Evolutionary conservation across 805 yeast species (phyloP).

Genomic region (Wickerhamomyces strasburgensis): DNA sequence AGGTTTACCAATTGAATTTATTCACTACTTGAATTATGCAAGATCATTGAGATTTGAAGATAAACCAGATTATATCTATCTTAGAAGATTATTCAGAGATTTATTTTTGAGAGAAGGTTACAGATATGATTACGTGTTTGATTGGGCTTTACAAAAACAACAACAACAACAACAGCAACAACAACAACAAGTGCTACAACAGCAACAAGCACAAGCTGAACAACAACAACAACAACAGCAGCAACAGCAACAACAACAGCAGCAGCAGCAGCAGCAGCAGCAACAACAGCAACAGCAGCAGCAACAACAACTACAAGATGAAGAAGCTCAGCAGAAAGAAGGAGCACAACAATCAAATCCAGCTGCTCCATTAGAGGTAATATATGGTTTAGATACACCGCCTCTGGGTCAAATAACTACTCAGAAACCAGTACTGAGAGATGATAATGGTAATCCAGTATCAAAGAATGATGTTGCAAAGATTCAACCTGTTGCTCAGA

Average conservation of each 20-base stretch:
- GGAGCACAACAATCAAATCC: too few relatives aligned
- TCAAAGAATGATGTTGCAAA: too few relatives aligned
- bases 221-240: slow-evolving; percentile 13
- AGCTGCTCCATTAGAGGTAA: too few relatives aligned
- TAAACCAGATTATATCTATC: slow-evolving; percentile 71
- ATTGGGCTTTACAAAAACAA: slow-evolving; percentile 89
- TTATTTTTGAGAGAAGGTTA: slow-evolving; percentile 83
- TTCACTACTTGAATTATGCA: slow-evolving; percentile 65
- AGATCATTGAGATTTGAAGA: slow-evolving; percentile 71
- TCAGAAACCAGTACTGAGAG: too few relatives aligned
- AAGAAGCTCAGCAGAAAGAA: too few relatives aligned
- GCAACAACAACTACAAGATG: slow-evolving; percentile 22
- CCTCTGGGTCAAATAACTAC: too few relatives aligned
- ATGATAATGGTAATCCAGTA: too few relatives aligned
- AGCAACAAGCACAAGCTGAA: slow-evolving; percentile 6
- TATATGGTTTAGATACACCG: too few relatives aligned
- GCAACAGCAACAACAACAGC: slow-evolving; percentile 12
- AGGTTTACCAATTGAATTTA: slow-evolving; percentile 68
- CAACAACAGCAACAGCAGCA: slow-evolving; percentile 11
- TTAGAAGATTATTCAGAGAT: slow-evolving; percentile 79
- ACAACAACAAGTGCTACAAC: slow-evolving; percentile 15
- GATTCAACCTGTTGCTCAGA: too few relatives aligned
- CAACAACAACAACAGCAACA: slow-evolving; percentile 38
- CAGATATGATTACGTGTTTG: slow-evolving; percentile 90
- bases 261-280: slow-evolving; percentile 18